Conservation (phyloP, 2,329 filamentous ascomycete genomes). For the Penicillium nordicum region DNA sequence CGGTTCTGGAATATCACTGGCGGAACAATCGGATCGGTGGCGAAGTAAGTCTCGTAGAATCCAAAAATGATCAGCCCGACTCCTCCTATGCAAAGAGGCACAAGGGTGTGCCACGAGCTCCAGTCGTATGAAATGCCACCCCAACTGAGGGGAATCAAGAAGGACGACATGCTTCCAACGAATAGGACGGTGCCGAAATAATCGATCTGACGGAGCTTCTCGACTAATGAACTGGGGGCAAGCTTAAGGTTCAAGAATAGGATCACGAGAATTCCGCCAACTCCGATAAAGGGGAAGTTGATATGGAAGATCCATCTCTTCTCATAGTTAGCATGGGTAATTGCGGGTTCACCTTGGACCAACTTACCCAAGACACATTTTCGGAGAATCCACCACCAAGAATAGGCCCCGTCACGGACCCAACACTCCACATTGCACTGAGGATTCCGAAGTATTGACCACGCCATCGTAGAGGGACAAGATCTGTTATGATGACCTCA, state of each 20-base stretch:
- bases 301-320: slow-evolving; percentile 41
- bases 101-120: slow-evolving; percentile 59
- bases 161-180: slow-evolving; percentile 55
- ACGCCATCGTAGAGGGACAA: slow-evolving; percentile 42
- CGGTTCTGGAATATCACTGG: slow-evolving; percentile 47
- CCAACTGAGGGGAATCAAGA: slow-evolving; percentile 62
- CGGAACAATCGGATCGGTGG: slow-evolving; percentile 51
- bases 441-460: slow-evolving; percentile 42
- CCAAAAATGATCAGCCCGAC: slow-evolving; percentile 52
- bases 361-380: slow-evolving; percentile 37
- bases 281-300: slow-evolving; percentile 35
- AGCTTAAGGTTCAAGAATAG: slow-evolving; percentile 55
- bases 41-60: slow-evolving; percentile 53
- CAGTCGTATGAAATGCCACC: slow-evolving; percentile 65
- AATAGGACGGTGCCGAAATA: slow-evolving; percentile 63
- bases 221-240: slow-evolving; percentile 45
- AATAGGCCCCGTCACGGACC: slow-evolving; percentile 41
- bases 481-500: slow-evolving; percentile 45
- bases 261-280: slow-evolving; percentile 28
- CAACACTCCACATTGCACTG: slow-evolving; percentile 41
- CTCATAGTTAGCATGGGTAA: background rate
- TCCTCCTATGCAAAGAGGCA: slow-evolving; percentile 58
- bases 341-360: background rate
- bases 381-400: slow-evolving; percentile 43
- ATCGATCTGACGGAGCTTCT: slow-evolving; percentile 57